Conservation (phyloP, 768 basidiomycete genomes). For the Kwoniella sp. region DNA sequence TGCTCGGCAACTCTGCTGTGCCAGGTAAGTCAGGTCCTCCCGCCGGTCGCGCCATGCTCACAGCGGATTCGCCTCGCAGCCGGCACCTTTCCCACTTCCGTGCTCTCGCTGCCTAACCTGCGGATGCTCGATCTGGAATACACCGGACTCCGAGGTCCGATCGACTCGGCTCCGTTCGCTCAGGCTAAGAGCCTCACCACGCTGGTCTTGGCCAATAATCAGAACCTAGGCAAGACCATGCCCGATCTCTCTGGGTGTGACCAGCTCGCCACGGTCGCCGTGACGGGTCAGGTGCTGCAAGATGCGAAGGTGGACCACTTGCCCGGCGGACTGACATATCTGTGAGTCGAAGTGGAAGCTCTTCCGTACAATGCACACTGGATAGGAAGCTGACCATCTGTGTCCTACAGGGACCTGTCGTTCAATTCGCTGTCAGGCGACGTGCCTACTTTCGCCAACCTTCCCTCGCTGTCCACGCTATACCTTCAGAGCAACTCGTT, state of each 20-base stretch:
- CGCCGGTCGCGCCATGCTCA: neutral
- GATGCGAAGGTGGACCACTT: constrained; percentile 27
- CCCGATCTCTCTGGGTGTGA: constrained; percentile 31
- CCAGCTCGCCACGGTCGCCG: constrained; percentile 38
- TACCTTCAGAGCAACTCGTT: constrained; percentile 45
- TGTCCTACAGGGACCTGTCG: constrained; percentile 42
- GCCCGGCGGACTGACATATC: constrained; percentile 41
- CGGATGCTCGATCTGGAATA: constrained; percentile 44
- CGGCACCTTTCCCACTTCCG: constrained; percentile 39
- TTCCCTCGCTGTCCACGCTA: constrained; percentile 38
- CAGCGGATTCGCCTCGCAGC: constrained; percentile 31
- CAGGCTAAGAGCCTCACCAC: constrained; percentile 23
- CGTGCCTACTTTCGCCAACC: constrained; percentile 29
- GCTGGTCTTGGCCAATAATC: constrained; percentile 45
- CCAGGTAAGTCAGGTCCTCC: constrained; percentile 44
- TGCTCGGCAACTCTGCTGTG: constrained; percentile 43
- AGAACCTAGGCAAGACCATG: constrained; percentile 39
- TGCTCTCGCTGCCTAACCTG: constrained; percentile 37
- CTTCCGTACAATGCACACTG: neutral
- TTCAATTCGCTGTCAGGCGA: constrained; percentile 43
- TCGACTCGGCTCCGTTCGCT: constrained; percentile 27
- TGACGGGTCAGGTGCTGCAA: constrained; percentile 44
- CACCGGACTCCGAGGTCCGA: constrained; percentile 40
- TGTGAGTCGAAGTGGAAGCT: constrained; percentile 32
- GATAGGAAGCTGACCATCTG: neutral